Evolutionary conservation across 345 rosid species (phyloP).

Genomic region (Salix koriyanagi): DNA sequence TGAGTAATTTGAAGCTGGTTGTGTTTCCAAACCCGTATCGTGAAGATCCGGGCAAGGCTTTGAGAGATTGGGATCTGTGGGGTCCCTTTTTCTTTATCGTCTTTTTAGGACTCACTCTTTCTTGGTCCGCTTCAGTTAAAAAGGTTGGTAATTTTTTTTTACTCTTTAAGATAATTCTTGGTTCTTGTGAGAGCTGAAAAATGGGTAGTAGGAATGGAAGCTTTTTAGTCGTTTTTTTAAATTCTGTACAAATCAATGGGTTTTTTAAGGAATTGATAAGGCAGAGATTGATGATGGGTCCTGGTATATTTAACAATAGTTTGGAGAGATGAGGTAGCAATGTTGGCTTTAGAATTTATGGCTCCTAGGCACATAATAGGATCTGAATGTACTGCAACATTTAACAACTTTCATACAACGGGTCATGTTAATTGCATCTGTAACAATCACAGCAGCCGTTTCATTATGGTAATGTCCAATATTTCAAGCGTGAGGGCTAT

Average conservation of each 20-base stretch:
- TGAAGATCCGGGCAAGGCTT: constrained; percentile 95
- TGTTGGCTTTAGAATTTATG: neutral
- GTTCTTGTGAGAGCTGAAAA: neutral
- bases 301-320: neutral
- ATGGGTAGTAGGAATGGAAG: neutral
- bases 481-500: neutral
- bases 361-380: neutral
- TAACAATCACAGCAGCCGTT: neutral
- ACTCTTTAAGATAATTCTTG: neutral
- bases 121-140: constrained; percentile 78
- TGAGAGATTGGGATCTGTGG: constrained; percentile 99
- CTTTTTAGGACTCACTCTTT: constrained; percentile 81
- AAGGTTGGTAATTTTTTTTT: constrained; percentile 34
- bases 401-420: neutral
- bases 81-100: constrained; percentile 96
- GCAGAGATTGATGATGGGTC: neutral
- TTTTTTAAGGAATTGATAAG: neutral
- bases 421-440: neutral
- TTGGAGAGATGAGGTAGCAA: neutral
- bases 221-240: neutral
- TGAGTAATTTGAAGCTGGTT: constrained; percentile 90
- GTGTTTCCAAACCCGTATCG: constrained; percentile 90
- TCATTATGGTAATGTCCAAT: neutral
- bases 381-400: neutral
- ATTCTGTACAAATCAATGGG: neutral